Evolutionary conservation across 208 protist species (phyloP).

Genomic region (Entamoeba moshkovskii): DNA sequence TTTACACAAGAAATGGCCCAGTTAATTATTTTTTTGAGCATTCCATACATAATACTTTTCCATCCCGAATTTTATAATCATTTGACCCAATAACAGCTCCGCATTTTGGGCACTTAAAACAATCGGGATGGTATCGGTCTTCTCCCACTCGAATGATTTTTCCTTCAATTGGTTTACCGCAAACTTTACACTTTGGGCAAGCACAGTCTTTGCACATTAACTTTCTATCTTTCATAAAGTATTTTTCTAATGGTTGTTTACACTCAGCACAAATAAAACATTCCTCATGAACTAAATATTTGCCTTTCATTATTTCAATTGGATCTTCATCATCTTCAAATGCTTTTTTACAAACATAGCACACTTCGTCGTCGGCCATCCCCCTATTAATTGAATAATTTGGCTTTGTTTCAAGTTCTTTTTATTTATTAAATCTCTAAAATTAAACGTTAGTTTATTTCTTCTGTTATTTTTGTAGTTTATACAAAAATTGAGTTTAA

Average conservation of each 20-base stretch:
- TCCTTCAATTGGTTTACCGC: background rate
- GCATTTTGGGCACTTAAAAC: background rate
- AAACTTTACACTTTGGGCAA: background rate
- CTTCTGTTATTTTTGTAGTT: too few relatives aligned
- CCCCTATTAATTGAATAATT: too few relatives aligned
- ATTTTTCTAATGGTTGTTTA: background rate
- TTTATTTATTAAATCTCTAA: too few relatives aligned
- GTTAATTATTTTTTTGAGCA: background rate
- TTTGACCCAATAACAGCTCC: background rate
- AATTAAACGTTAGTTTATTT: too few relatives aligned
- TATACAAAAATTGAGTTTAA: too few relatives aligned
- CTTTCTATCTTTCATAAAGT: background rate
- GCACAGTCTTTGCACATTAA: background rate
- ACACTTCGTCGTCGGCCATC: background rate
- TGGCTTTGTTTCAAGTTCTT: too few relatives aligned
- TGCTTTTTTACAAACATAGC: background rate
- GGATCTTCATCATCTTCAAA: background rate
- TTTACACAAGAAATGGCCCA: too few relatives aligned
- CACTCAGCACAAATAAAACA: background rate
- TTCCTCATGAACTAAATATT: background rate
- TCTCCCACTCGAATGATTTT: background rate
- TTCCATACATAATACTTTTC: background rate
- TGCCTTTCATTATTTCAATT: background rate
- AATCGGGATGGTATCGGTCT: background rate
- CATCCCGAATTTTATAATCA: background rate